phyloP scores from a whole-genome alignment of 1,284 basidiomycete genomes.

The Puccinia hordei region DNA sequence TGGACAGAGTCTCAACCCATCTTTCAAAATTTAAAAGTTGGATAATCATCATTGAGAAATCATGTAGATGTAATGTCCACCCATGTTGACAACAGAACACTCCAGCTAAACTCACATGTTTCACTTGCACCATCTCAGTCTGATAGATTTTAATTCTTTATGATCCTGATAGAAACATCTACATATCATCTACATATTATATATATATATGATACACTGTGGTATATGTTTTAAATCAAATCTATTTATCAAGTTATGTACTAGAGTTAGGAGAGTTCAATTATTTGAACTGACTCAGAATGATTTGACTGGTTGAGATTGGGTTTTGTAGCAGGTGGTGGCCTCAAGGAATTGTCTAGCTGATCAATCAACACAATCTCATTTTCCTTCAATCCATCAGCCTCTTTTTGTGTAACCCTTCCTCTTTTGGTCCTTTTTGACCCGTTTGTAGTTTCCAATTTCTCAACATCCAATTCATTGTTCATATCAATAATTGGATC shows the following conservation, averaged over 20 bases:
- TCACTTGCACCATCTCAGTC: too few relatives aligned
- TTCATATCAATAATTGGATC: neutral
- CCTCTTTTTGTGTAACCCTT: neutral
- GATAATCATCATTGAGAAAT: too few relatives aligned
- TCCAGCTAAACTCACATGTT: too few relatives aligned
- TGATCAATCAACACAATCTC: conserved; percentile 23
- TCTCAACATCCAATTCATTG: conserved; percentile 9
- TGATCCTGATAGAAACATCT: too few relatives aligned
- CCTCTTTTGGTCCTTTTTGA: conserved; percentile 13
- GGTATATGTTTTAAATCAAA: too few relatives aligned
- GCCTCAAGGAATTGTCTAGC: neutral
- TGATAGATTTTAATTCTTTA: too few relatives aligned
- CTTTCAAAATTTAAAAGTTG: too few relatives aligned
- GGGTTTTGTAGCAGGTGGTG: conserved; percentile 10
- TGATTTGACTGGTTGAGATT: neutral
- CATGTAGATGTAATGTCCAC: too few relatives aligned
- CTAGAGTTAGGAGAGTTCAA: neutral
- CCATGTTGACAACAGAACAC: too few relatives aligned
- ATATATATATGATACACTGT: too few relatives aligned
- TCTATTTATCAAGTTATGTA: neutral
- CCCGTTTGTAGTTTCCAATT: neutral
- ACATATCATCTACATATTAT: too few relatives aligned
- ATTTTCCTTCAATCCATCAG: neutral
- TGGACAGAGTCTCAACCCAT: too few relatives aligned
- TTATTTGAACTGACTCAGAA: neutral